Percentiles rank a stretch among this genome's conserved stretches.
Evolutionary conservation across 768 basidiomycete species (phyloP).

Genomic region (Hemileccinum rubropunctum): DNA sequence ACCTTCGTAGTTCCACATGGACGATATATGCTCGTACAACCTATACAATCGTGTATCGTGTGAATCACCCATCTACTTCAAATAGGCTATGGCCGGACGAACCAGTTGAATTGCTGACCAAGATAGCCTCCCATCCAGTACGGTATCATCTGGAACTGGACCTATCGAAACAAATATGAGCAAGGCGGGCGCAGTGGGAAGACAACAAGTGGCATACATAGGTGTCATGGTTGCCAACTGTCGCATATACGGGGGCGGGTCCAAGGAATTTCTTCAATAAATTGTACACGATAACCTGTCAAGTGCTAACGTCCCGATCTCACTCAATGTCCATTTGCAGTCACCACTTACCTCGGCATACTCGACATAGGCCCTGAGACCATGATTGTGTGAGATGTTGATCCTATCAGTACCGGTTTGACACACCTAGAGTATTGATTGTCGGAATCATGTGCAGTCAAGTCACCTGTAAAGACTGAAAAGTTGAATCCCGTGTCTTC

Average conservation of each 20-base stretch:
- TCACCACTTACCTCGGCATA: conserved; percentile 50
- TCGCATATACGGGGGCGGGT: conserved; percentile 65
- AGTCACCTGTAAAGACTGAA: conserved; percentile 66
- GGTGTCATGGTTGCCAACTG: conserved; percentile 73
- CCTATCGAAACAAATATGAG: neutral
- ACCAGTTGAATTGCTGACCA: conserved; percentile 42
- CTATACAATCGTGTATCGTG: conserved; percentile 17
- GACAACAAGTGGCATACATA: conserved; percentile 39
- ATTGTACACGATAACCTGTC: conserved; percentile 56
- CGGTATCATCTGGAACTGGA: conserved; percentile 35
- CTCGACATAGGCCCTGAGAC: conserved; percentile 47
- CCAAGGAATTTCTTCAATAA: conserved; percentile 58
- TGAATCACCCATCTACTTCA: neutral
- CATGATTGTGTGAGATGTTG: neutral
- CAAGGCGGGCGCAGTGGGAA: neutral
- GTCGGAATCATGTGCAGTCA: conserved; percentile 68
- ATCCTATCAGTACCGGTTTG: neutral
- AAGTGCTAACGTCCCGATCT: neutral
- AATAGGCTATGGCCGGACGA: neutral
- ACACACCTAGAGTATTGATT: conserved; percentile 55
- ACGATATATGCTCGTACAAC: conserved; percentile 47
- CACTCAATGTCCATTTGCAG: neutral
- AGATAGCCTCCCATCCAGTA: conserved; percentile 34
- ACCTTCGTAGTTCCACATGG: conserved; percentile 42
- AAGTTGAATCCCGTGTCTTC: conserved; percentile 57